Percentiles rank a stretch among this genome's conserved stretches.
Evolutionary conservation across 2,329 filamentous ascomycete genomes (phyloP).

Genomic region (Cladophialophora bantiana): DNA sequence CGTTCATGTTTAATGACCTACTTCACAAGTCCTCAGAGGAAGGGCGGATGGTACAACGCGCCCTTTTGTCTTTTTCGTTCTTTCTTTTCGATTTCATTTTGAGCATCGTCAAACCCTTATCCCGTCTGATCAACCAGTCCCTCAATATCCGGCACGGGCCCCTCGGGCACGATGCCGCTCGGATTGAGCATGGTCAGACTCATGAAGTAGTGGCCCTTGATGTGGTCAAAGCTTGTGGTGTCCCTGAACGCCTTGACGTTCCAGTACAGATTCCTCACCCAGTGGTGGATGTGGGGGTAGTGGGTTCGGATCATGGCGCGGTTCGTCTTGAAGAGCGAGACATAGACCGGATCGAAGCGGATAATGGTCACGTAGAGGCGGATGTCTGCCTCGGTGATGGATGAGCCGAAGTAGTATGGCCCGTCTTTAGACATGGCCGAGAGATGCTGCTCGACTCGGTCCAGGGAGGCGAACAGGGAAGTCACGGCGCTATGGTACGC

Average conservation of each 20-base stretch:
- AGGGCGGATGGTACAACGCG: too few species aligned
- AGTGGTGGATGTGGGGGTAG: conserved; percentile 57
- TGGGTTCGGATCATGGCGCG: conserved; percentile 67
- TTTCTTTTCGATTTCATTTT: neutral
- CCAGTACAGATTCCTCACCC: conserved; percentile 56
- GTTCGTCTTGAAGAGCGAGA: conserved; percentile 80
- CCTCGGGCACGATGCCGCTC: conserved; percentile 30
- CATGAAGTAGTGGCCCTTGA: conserved; percentile 31
- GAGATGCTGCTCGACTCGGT: conserved; percentile 74
- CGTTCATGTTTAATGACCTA: too few species aligned
- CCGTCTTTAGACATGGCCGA: conserved; percentile 45
- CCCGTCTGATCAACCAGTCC: conserved; percentile 12
- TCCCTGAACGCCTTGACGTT: conserved; percentile 50
- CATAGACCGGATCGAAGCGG: conserved; percentile 74
- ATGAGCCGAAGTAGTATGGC: conserved; percentile 74
- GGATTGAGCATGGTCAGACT: conserved; percentile 28
- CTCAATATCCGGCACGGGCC: conserved; percentile 32
- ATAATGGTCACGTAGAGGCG: conserved; percentile 72
- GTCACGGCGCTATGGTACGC: conserved; percentile 76
- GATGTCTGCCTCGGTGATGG: conserved; percentile 79
- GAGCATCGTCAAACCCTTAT: neutral
- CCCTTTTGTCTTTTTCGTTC: too few species aligned
- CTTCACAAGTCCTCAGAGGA: too few species aligned
- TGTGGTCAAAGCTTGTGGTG: conserved; percentile 51
- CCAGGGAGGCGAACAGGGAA: conserved; percentile 73